Evolutionary conservation across 2,329 filamentous ascomycete species (phyloP), one percentile per base, ranked within the genome.

Genomic region (Colletotrichum trifolii): DNA sequence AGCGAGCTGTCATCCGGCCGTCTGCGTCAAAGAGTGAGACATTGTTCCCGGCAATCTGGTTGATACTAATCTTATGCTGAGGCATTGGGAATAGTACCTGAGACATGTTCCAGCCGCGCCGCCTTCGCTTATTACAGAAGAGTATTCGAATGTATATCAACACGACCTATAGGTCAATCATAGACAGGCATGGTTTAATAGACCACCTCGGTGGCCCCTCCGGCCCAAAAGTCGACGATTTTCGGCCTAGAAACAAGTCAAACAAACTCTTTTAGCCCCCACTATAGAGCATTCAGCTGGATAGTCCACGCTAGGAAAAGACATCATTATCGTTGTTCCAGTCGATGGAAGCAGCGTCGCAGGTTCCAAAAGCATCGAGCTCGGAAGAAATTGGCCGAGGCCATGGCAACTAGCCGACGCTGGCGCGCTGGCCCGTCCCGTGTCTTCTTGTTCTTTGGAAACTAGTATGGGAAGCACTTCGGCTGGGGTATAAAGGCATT

Each of bases 71-170:
- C 33, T 40, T 17, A 36, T 48, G 45, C 57, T 42, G 34, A 36
- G 45, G 48, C 46, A 42, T 13, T 13, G 8, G 46, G 15, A 33
- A 61, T 61, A 25, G 40, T 12, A 34, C 25, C 12, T 36, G 50
- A 56, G 57, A 65, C 57, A 61, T 61, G 17, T 55, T 45, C 50
- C 62, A 42, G 62, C 45, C 61, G 43, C 48, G 39, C 39, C 50
- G 39, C 38, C 15, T 25, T 60, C 40, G 36, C 60, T 48, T 43
- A 49, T n/a, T 10, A n/a, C 46, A 6, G 3, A 35, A 12, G 33
- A 45, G 25, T 25, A 25, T 25, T 25, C 3, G 4, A 25, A 25
- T 25, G 25, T 25, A 25, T 25, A 25, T 25, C 25, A 25, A 25
- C 25, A 25, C 25, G 25, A 25, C 25, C 25, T 3, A 4, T 25